phyloP scores from a whole-genome alignment of 768 basidiomycete genomes.

The Tulasnella sp. region DNA sequence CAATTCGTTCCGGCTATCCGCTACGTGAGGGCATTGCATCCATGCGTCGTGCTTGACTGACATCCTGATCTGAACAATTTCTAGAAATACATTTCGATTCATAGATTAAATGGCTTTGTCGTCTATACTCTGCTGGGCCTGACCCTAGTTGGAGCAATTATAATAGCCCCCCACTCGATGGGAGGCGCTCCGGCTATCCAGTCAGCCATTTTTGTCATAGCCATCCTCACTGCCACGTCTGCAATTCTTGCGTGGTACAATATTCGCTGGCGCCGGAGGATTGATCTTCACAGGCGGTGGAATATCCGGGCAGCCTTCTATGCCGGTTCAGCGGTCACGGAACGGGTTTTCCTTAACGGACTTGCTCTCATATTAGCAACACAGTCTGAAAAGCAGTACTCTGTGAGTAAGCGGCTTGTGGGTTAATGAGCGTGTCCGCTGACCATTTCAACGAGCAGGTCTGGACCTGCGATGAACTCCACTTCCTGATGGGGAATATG shows the following conservation, averaged over 20 bases:
- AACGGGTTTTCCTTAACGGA: neutral
- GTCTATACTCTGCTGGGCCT: neutral
- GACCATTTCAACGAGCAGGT: neutral
- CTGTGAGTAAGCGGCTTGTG: neutral
- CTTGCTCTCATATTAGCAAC: neutral
- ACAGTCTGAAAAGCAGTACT: neutral
- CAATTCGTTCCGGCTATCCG: constrained; percentile 2
- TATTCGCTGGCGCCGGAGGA: neutral
- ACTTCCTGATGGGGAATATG: neutral
- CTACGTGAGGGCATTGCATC: neutral
- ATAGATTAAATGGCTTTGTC: neutral
- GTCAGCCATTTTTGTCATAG: neutral
- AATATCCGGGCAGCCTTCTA: neutral
- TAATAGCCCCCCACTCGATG: neutral
- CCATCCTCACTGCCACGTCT: neutral
- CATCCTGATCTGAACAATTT: neutral
- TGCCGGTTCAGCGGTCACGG: neutral
- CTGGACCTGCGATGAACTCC: neutral
- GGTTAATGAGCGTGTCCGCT: neutral
- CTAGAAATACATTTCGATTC: neutral
- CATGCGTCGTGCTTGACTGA: neutral
- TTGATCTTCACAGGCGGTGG: neutral
- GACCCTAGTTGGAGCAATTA: neutral
- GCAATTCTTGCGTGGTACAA: neutral
- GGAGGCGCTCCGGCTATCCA: neutral